Evolutionary conservation across 352 stramenopile genomes (phyloP).

Genomic region (Globisporangium splendens): DNA sequence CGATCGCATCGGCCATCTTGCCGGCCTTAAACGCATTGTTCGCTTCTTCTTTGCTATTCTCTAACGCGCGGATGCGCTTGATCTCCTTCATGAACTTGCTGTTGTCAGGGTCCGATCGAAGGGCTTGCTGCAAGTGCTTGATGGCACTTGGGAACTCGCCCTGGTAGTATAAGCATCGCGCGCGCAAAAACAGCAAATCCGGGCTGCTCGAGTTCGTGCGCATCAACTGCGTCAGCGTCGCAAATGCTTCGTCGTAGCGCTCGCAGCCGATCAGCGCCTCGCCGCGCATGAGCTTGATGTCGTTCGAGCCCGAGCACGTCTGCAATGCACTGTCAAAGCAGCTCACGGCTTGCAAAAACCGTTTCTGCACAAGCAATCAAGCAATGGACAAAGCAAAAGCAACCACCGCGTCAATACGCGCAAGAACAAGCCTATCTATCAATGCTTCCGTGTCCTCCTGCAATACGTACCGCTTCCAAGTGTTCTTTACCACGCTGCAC

Average conservation of each 20-base stretch:
- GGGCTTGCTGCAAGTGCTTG: conserved; percentile 90
- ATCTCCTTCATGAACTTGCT: conserved; percentile 84
- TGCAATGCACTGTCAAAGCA: conserved; percentile 70
- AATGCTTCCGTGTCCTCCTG: not conserved
- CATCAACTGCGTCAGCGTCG: conserved; percentile 79
- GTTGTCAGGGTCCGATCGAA: conserved; percentile 90
- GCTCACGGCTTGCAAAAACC: conserved; percentile 63
- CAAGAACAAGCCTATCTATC: not conserved
- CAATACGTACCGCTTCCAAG: conserved; percentile 45
- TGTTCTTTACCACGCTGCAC: conserved; percentile 67
- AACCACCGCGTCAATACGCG: not conserved
- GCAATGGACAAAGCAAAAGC: not conserved
- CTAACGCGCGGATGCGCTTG: conserved; percentile 81
- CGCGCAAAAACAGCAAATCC: conserved; percentile 84
- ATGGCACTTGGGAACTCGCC: conserved; percentile 91
- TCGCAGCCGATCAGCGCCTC: conserved; percentile 77
- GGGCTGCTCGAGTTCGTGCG: conserved; percentile 76
- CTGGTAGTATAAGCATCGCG: conserved; percentile 89
- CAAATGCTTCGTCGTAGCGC: conserved; percentile 82
- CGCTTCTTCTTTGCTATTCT: conserved; percentile 86
- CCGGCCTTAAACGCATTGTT: conserved; percentile 89
- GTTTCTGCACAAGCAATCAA: conserved; percentile 25
- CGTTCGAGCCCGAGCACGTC: conserved; percentile 62
- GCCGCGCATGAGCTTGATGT: conserved; percentile 66
- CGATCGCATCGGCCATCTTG: conserved; percentile 76